A percentile compares a stretch with the other conserved stretches of the same genome.
Evolutionary conservation across 1,284 basidiomycete genomes (phyloP).

Genomic region (Filobasidium uniguttulatum): DNA sequence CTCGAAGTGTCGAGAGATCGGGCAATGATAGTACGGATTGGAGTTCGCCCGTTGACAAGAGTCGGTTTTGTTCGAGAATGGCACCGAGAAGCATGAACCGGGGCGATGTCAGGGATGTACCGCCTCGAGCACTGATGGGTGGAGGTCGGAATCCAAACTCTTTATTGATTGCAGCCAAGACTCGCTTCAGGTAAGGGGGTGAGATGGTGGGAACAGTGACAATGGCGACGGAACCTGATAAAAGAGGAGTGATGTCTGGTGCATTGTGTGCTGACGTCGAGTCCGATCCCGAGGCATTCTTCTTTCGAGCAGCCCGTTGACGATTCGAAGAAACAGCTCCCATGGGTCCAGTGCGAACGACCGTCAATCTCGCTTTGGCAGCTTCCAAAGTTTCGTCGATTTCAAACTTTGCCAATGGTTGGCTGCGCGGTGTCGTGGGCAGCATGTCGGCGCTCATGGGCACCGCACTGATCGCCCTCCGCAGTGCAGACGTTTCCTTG

Average conservation of each 20-base stretch:
- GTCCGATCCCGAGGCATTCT: too few species aligned
- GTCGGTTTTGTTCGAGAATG: conserved; percentile 28
- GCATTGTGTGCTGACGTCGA: background rate
- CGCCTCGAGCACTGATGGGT: background rate
- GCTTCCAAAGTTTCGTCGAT: background rate
- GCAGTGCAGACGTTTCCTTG: conserved; percentile 26
- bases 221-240: conserved; percentile 29
- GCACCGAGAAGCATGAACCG: conserved; percentile 32
- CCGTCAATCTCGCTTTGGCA: conserved; percentile 22
- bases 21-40: conserved; percentile 26
- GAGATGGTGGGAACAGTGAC: conserved; percentile 32
- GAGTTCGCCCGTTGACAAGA: conserved; percentile 22
- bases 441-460: conserved; percentile 18
- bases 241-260: conserved; percentile 18
- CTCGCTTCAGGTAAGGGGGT: conserved; percentile 29
- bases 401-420: background rate
- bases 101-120: conserved; percentile 16
- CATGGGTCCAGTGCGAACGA: conserved; percentile 34
- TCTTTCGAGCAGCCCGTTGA: too few species aligned
- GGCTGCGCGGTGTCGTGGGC: background rate
- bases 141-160: conserved; percentile 16
- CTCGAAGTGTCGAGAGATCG: conserved; percentile 31
- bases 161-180: conserved; percentile 28
- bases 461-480: conserved; percentile 27
- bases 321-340: background rate